Evolutionary conservation across 2,329 filamentous ascomycete genomes (phyloP).

Genomic region (Aspergillus japonicus): DNA sequence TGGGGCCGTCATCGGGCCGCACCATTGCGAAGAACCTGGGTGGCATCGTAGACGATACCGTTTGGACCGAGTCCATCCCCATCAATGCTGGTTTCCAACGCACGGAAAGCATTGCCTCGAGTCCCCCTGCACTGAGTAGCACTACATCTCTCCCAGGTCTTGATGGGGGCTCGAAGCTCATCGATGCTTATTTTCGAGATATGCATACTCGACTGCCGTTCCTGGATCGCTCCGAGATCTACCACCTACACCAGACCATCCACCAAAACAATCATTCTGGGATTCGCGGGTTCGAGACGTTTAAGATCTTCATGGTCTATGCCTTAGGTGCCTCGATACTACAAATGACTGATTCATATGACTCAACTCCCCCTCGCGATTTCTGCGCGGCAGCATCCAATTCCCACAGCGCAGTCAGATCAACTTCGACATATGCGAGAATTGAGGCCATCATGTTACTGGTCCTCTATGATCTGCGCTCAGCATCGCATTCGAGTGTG

Average conservation of each 20-base stretch:
- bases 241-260: neutral
- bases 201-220: conserved; percentile 24
- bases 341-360: conserved; percentile 19
- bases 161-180: conserved; percentile 10
- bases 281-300: conserved; percentile 8
- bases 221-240: conserved; percentile 8
- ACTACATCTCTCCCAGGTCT: conserved; percentile 14
- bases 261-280: neutral
- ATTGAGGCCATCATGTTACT: conserved; percentile 27
- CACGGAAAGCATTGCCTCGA: neutral
- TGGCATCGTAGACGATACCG: conserved; percentile 16
- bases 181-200: conserved; percentile 23
- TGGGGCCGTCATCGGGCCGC: conserved; percentile 20
- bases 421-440: conserved; percentile 13
- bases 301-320: conserved; percentile 27
- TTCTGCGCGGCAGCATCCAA: conserved; percentile 17
- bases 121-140: neutral
- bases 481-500: conserved; percentile 21
- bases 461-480: conserved; percentile 25
- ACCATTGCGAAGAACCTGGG: conserved; percentile 18
- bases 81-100: conserved; percentile 7
- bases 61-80: conserved; percentile 14
- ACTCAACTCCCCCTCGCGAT: conserved; percentile 12
- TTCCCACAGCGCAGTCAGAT: conserved; percentile 13
- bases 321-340: conserved; percentile 21